Evolutionary conservation across 306 rosid genomes (phyloP), one percentile per base, ranked within the genome.

Genomic region (Cicer pinnatifidum): DNA sequence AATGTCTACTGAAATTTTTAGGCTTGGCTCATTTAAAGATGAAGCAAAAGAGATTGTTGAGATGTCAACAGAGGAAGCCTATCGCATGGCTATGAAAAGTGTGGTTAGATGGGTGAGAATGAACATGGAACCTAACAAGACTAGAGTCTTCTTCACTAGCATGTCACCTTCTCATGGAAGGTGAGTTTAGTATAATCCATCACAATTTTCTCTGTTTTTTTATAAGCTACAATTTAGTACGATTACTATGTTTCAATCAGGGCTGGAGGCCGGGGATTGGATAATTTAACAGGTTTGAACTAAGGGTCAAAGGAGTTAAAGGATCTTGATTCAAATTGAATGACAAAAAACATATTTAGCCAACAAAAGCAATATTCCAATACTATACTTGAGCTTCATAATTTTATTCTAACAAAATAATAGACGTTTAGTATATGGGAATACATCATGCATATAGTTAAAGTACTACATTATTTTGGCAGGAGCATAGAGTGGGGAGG

Each of bases 401-500:
- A 40, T 19, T 71, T 51, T 19, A 23, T 57, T 72, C 35, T 6
- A 50, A 20, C 4, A 57, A 12, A 60, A 3, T 1, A 15, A 33
- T 47, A 46, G 41, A 63, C 65, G 63, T 67, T 56, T 28, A n/a
- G 45, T 9, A 33, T 13, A 20, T 65, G 1, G 19, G 65, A 28
- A 28, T 28, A 28, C 35, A 28, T 63, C 10, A 53, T 23, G 39
- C n/a, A 9, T 66, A 37, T 44, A 10, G 11, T 52, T 44, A 2
- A 76, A 23, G 51, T 39, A 0, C 43, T 59, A 2, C 12, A 59
- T 59, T 12, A 17, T 41, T 35, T 33, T 82, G 62, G 74, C 87
- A 94, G 97, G 81, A 88, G 96, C 72, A 67, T 83, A 54, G 97
- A 94, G 3, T 94, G 99, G 99, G 91, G 91, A 51, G 97, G 93